Conservation (phyloP, 768 basidiomycete genomes). For the Mrakia frigida region DNA sequence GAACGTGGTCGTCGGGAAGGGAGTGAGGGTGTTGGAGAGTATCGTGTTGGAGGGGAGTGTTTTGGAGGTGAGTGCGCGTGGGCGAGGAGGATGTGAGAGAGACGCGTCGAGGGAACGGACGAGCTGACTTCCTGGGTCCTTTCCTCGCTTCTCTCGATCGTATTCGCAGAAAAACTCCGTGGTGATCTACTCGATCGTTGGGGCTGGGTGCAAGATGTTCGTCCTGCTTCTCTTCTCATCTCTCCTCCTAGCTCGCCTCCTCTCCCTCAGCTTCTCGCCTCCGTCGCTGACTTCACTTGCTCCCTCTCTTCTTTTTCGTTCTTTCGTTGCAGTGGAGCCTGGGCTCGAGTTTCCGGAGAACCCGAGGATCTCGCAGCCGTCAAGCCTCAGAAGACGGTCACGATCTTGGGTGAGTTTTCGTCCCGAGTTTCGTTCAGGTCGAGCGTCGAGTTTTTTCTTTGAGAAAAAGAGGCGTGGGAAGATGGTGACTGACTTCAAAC, state of each 20-base stretch:
- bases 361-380: constrained; percentile 36
- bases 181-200: constrained; percentile 47
- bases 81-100: too few species aligned
- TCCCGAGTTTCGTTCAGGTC: too few species aligned
- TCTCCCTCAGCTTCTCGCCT: not conserved
- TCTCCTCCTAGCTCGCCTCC: too few species aligned
- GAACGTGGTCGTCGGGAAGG: constrained; percentile 43
- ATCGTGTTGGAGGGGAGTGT: constrained; percentile 46
- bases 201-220: constrained; percentile 45
- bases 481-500: not conserved
- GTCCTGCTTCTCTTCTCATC: not conserved
- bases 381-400: constrained; percentile 46
- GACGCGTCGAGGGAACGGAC: too few species aligned
- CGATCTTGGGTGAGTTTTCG: constrained; percentile 47
- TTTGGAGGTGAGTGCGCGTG: constrained; percentile 34
- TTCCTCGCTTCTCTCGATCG: too few species aligned
- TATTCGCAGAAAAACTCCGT: constrained; percentile 40
- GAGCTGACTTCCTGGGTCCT: too few species aligned
- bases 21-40: constrained; percentile 46
- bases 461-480: too few species aligned
- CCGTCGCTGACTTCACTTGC: not conserved
- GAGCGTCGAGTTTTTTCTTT: not conserved
- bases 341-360: constrained; percentile 48
- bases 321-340: constrained; percentile 39
- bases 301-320: not conserved